Conservation (phyloP, 331 rosid genomes). For the Pyracantha coccinea region DNA sequence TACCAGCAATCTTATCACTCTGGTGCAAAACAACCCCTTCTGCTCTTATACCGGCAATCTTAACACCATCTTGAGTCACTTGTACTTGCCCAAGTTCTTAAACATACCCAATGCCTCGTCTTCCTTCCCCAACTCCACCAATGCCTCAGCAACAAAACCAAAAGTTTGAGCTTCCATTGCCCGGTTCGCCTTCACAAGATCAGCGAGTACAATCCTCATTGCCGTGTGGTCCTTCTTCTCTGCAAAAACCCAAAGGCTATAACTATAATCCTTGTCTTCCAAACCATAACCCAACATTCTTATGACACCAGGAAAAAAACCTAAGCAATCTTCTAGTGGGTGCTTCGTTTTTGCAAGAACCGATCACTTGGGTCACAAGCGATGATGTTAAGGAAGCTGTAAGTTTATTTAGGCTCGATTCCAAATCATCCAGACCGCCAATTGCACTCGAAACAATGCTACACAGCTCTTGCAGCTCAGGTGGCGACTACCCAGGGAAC, state of each 20-base stretch:
- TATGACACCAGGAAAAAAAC: conserved; percentile 71
- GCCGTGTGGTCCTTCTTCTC: conserved; percentile 61
- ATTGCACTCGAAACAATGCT: conserved; percentile 28
- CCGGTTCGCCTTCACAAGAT: conserved; percentile 51
- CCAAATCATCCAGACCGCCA: conserved; percentile 82
- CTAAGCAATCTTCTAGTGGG: conserved; percentile 58
- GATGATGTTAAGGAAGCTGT: conserved; percentile 40
- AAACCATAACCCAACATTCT: conserved; percentile 41
- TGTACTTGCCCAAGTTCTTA: conserved; percentile 60
- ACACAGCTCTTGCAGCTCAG: conserved; percentile 44
- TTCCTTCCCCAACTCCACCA: conserved; percentile 63
- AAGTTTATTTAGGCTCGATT: conserved; percentile 33
- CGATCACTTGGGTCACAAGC: conserved; percentile 47
- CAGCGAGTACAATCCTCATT: conserved; percentile 46
- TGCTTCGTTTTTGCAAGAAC: conserved; percentile 54
- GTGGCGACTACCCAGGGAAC: conserved; percentile 10
- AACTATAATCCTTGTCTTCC: conserved; percentile 57
- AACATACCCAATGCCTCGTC: conserved; percentile 77
- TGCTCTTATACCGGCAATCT: conserved; percentile 64
- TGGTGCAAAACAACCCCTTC: conserved; percentile 75
- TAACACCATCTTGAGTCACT: conserved; percentile 50
- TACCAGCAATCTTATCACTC: conserved; percentile 48
- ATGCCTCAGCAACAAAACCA: conserved; percentile 48
- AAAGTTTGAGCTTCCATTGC: conserved; percentile 59
- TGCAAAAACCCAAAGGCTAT: conserved; percentile 48